phyloP scores from a whole-genome alignment of 1,284 basidiomycete genomes.

The Albatrellus sp. region DNA sequence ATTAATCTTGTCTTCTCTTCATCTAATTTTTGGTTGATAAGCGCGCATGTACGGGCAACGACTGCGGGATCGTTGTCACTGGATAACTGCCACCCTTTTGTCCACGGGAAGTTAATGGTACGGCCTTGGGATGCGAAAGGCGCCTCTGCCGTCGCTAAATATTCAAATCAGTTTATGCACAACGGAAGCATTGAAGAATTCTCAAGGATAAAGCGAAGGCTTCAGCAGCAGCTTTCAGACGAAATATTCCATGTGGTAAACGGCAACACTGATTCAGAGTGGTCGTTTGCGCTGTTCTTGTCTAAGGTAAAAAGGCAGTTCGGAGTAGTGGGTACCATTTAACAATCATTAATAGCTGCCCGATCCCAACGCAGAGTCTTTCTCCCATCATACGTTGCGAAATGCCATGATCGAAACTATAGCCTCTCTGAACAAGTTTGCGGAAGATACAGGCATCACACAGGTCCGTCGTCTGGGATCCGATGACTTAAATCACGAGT shows the following conservation, averaged over 20 bases:
- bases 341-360: conserved; percentile 41
- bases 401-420: conserved; percentile 85
- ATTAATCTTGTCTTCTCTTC: not conserved
- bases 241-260: conserved; percentile 77
- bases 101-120: conserved; percentile 82
- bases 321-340: not conserved
- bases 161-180: conserved; percentile 75
- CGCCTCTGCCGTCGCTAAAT: not conserved
- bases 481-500: conserved; percentile 4
- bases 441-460: conserved; percentile 60
- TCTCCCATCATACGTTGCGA: conserved; percentile 51
- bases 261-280: conserved; percentile 95
- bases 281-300: conserved; percentile 87
- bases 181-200: conserved; percentile 86
- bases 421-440: conserved; percentile 61
- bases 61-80: conserved; percentile 78
- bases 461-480: conserved; percentile 35
- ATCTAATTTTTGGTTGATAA: conserved; percentile 16
- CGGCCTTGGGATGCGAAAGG: conserved; percentile 10
- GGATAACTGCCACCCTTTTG: conserved; percentile 92
- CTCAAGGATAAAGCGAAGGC: conserved; percentile 61
- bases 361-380: conserved; percentile 61
- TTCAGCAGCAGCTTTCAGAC: conserved; percentile 70
- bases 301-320: conserved; percentile 51
- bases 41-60: conserved; percentile 84